Conservation (phyloP, 2,329 filamentous ascomycete genomes). For the Teratosphaeria epicoccoides region DNA sequence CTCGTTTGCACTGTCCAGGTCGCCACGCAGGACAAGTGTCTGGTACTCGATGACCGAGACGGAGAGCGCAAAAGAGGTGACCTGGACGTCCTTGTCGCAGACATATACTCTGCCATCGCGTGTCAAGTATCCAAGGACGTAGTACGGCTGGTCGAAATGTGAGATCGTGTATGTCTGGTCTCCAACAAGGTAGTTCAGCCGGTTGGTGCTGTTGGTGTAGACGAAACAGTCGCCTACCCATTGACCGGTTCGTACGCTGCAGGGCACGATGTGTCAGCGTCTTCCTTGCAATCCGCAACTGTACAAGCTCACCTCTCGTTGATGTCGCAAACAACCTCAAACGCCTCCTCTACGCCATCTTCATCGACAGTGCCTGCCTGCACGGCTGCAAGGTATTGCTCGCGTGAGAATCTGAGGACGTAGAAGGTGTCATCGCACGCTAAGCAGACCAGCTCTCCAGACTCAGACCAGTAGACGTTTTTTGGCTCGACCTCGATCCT, state of each 20-base stretch:
- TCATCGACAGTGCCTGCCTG: conserved; percentile 74
- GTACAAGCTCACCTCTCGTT: conserved; percentile 56
- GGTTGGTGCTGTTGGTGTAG: conserved; percentile 94
- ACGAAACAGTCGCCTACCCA: conserved; percentile 99
- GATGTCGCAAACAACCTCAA: conserved; percentile 92
- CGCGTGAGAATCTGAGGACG: conserved; percentile 80
- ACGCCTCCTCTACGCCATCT: conserved; percentile 89
- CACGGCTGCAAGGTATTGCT: conserved; percentile 73
- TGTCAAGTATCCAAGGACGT: conserved; percentile 88
- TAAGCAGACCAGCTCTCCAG: conserved; percentile 81
- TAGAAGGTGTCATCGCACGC: conserved; percentile 95
- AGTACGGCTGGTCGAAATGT: conserved; percentile 92
- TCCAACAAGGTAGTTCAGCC: conserved; percentile 92
- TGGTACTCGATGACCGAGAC: conserved; percentile 94
- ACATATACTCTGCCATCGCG: conserved; percentile 93
- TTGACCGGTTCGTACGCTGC: conserved; percentile 78
- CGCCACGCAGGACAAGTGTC: conserved; percentile 83
- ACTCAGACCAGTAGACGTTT: conserved; percentile 91
- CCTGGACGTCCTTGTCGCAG: conserved; percentile 86
- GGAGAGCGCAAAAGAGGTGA: conserved; percentile 83
- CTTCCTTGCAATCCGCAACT: background rate
- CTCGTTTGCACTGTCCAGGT: conserved; percentile 83
- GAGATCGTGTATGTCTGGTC: conserved; percentile 97
- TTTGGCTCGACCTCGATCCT: conserved; percentile 73
- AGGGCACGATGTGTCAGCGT: background rate